Evolutionary conservation across 768 basidiomycete genomes (phyloP).

Genomic region (Pholiota microspora): DNA sequence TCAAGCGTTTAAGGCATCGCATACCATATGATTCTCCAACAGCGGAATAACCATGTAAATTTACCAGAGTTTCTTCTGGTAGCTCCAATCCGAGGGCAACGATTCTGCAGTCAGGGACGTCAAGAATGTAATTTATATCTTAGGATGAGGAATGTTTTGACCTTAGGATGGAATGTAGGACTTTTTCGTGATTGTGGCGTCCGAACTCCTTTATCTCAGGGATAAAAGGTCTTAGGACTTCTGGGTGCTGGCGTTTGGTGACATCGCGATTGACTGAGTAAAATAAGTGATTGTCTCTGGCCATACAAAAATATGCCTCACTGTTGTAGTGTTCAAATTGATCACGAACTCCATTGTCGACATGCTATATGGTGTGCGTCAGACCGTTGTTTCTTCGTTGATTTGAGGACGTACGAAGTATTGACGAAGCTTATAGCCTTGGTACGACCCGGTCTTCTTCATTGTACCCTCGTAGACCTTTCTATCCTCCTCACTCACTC

Average conservation of each 20-base stretch:
- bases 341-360: constrained; percentile 60
- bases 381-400: neutral
- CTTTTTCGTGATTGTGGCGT: constrained; percentile 48
- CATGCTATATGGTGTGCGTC: constrained; percentile 38
- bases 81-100: constrained; percentile 52
- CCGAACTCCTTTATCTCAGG: constrained; percentile 52
- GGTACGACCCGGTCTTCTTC: constrained; percentile 45
- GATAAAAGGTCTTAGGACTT: constrained; percentile 45
- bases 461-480: constrained; percentile 31
- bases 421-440: constrained; percentile 53
- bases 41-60: constrained; percentile 42
- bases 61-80: constrained; percentile 48
- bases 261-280: constrained; percentile 49
- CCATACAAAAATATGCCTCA: constrained; percentile 22
- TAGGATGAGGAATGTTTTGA: constrained; percentile 6
- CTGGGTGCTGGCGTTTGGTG: constrained; percentile 46
- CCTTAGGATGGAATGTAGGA: constrained; percentile 49
- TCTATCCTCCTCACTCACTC: constrained; percentile 43
- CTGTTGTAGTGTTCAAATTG: constrained; percentile 65
- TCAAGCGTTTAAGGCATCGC: no score
- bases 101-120: constrained; percentile 29
- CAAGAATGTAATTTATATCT: no score
- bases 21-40: constrained; percentile 43
- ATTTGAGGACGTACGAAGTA: constrained; percentile 42
- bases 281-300: neutral